Conservation (phyloP, 2,329 filamentous ascomycete genomes). For the Myriosclerotinia curreyana region DNA sequence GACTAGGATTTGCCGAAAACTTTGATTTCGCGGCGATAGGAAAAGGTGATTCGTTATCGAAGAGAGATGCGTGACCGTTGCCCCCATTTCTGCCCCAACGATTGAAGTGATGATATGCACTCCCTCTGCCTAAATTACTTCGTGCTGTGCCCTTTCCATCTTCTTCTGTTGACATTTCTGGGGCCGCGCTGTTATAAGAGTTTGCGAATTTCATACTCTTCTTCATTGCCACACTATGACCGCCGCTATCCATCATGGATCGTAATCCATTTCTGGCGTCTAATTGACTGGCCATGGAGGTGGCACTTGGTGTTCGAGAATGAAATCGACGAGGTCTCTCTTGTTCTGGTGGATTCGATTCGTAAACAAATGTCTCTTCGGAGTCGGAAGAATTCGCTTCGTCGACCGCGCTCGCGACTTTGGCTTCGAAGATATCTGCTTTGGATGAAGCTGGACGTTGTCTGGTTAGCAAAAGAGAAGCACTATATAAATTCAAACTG, state of each 20-base stretch:
- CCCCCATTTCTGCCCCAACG: conserved; percentile 70
- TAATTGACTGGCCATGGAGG: conserved; percentile 72
- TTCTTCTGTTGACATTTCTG: conserved; percentile 54
- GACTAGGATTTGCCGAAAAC: conserved; percentile 54
- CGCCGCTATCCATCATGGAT: conserved; percentile 63
- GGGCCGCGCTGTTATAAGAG: conserved; percentile 60
- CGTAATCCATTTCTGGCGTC: conserved; percentile 49
- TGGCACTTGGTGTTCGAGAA: conserved; percentile 90
- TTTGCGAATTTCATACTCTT: conserved; percentile 97
- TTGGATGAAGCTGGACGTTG: conserved; percentile 74
- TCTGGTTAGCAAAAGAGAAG: conserved; percentile 48
- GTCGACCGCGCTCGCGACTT: conserved; percentile 92
- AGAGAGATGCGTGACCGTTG: conserved; percentile 67
- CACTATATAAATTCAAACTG: conserved; percentile 41
- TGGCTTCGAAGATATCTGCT: conserved; percentile 96
- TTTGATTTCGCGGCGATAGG: conserved; percentile 63
- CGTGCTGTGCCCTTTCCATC: conserved; percentile 62
- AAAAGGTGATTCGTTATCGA: conserved; percentile 77
- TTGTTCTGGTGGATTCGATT: conserved; percentile 82
- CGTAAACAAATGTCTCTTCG: conserved; percentile 98
- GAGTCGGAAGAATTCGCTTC: conserved; percentile 96
- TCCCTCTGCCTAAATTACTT: conserved; percentile 59
- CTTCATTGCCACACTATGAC: conserved; percentile 66
- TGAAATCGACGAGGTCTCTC: conserved; percentile 69
- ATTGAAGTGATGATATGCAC: conserved; percentile 72